Evolutionary conservation across 2,329 filamentous ascomycete genomes (phyloP).

Genomic region (Diaporthe sp.): DNA sequence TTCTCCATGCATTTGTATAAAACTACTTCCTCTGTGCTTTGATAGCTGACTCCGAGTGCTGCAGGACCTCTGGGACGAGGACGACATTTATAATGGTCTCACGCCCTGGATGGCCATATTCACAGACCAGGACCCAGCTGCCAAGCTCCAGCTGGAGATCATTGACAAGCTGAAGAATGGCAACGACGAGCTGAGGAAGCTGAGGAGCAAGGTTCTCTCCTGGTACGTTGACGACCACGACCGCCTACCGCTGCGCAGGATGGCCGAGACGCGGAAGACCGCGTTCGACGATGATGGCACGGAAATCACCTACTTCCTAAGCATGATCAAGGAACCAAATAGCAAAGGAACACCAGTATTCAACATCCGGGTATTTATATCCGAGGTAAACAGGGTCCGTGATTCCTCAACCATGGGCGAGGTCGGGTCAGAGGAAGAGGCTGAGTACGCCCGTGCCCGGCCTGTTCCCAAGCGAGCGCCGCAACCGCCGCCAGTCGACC

Average conservation of each 20-base stretch:
- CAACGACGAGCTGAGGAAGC: not conserved
- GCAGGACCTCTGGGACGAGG: not conserved
- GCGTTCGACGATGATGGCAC: conserved; percentile 32
- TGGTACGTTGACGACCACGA: conserved; percentile 33
- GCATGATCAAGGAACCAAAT: conserved; percentile 19
- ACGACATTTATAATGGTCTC: not conserved
- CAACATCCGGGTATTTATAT: conserved; percentile 40
- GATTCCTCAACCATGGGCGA: conserved; percentile 24
- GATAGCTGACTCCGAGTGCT: not conserved
- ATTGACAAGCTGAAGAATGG: conserved; percentile 35
- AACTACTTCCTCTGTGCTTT: not conserved
- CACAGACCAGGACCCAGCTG: conserved; percentile 32
- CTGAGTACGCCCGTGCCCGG: not conserved
- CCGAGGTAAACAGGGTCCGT: conserved; percentile 42
- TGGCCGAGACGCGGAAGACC: conserved; percentile 31
- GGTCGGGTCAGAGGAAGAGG: conserved; percentile 1
- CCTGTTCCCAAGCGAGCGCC: not conserved
- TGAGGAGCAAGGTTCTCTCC: conserved; percentile 21
- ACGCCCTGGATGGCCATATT: conserved; percentile 36
- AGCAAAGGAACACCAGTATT: conserved; percentile 33
- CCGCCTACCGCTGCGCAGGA: conserved; percentile 24
- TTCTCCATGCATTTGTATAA: not conserved
- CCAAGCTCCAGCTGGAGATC: conserved; percentile 23
- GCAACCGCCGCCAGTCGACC: not conserved
- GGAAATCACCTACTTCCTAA: conserved; percentile 26